A percentile compares a stretch with the other conserved stretches of the same genome.
Evolutionary conservation across 306 rosid genomes (phyloP).

Genomic region (Urtica urens): DNA sequence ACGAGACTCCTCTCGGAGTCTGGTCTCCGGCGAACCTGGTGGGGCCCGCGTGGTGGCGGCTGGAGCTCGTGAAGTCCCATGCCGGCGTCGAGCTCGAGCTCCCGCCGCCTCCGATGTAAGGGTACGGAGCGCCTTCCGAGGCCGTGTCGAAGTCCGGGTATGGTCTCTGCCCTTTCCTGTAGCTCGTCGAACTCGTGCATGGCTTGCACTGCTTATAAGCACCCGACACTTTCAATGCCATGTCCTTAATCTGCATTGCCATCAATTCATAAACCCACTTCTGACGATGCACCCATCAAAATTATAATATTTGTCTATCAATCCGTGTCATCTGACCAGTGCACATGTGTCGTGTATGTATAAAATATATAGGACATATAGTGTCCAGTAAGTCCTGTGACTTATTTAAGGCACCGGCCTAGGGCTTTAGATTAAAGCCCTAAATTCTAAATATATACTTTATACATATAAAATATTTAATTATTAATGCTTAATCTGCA

Average conservation of each 20-base stretch:
- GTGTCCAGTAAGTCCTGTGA: too few species aligned
- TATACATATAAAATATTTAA: too few species aligned
- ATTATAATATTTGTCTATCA: too few species aligned
- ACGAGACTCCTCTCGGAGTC: constrained; percentile 40
- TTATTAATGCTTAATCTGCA: too few species aligned
- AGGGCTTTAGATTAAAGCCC: too few species aligned
- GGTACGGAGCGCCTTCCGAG: constrained; percentile 78
- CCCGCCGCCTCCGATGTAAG: constrained; percentile 71
- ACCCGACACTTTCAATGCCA: constrained; percentile 77
- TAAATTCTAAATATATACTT: too few species aligned
- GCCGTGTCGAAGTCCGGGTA: constrained; percentile 58
- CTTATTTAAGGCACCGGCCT: too few species aligned
- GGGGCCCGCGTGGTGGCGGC: constrained; percentile 28
- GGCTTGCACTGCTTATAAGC: constrained; percentile 64
- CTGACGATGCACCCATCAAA: too few species aligned
- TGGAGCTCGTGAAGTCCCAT: constrained; percentile 59
- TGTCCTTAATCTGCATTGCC: constrained; percentile 72
- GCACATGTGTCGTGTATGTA: too few species aligned
- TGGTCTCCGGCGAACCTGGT: constrained; percentile 46
- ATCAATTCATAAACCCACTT: too few species aligned
- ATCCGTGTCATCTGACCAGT: too few species aligned
- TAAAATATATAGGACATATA: too few species aligned
- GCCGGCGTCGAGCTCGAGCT: constrained; percentile 79
- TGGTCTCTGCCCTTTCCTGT: constrained; percentile 50
- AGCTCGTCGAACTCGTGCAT: constrained; percentile 54